phyloP scores from a whole-genome alignment of 352 stramenopile genomes.

The Pythium dissimile region DNA sequence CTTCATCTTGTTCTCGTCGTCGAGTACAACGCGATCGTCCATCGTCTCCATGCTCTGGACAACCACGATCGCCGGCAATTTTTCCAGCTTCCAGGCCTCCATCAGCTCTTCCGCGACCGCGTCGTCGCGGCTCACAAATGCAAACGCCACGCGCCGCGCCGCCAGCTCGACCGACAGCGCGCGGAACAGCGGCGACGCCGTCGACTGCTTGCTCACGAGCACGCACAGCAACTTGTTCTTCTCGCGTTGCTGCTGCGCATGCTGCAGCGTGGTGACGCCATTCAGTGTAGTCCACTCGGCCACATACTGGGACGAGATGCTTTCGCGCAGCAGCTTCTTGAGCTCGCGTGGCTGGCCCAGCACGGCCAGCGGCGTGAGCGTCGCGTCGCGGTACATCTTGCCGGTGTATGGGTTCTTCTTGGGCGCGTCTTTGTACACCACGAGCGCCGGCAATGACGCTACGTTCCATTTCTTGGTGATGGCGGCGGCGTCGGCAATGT shows the following conservation, averaged over 20 bases:
- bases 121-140: constrained; percentile 43
- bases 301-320: constrained; percentile 53
- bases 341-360: constrained; percentile 49
- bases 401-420: constrained; percentile 76
- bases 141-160: constrained; percentile 41
- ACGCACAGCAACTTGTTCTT: constrained; percentile 42
- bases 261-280: constrained; percentile 12
- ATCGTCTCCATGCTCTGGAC: constrained; percentile 16
- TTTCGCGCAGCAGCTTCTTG: constrained; percentile 58
- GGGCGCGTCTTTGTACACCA: constrained; percentile 57
- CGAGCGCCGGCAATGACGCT: constrained; percentile 37
- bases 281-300: constrained; percentile 22
- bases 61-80: constrained; percentile 45
- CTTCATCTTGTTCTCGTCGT: constrained; percentile 43
- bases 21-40: constrained; percentile 3
- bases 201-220: constrained; percentile 62
- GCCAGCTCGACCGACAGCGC: constrained; percentile 59
- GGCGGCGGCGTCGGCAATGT: constrained; percentile 25
- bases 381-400: constrained; percentile 51
- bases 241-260: constrained; percentile 10
- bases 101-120: constrained; percentile 30
- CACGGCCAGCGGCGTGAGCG: constrained; percentile 27
- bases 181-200: constrained; percentile 53
- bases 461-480: constrained; percentile 59
- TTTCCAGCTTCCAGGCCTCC: constrained; percentile 28